These are phyloP conservation scores for Pinus taeda DNA, from an alignment of 75 land plant species.

Conservation along the genomic window DNA sequence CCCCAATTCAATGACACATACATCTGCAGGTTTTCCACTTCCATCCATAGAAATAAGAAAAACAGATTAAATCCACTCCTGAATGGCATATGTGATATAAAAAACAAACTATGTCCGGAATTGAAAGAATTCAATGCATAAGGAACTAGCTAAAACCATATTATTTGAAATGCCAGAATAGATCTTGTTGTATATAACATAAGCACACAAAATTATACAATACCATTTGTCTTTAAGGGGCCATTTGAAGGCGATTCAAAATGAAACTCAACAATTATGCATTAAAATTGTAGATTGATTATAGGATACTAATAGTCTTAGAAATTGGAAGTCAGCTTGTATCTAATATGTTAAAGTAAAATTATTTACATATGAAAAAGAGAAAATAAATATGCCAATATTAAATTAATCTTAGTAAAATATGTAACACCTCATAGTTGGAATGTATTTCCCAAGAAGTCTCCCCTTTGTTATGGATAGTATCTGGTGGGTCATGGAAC, in stretches of 20 bases:
- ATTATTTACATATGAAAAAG: background rate
- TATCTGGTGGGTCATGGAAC: too few relatives aligned
- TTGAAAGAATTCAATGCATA: background rate
- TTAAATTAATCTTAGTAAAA: background rate
- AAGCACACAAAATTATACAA: background rate
- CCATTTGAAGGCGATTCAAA: background rate
- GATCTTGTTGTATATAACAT: background rate
- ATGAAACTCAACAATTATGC: background rate
- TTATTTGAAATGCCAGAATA: background rate
- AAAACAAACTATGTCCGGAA: slow-evolving; percentile 67
- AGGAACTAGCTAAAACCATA: background rate
- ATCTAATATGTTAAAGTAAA: background rate
- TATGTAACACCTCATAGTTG: slow-evolving; percentile 43
- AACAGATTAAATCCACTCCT: slow-evolving; percentile 93
- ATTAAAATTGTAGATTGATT: background rate
- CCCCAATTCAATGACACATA: slow-evolving; percentile 97
- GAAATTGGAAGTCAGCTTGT: background rate
- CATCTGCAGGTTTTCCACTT: slow-evolving; percentile 74
- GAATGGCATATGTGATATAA: slow-evolving; percentile 46
- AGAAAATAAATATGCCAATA: background rate
- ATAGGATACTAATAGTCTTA: background rate
- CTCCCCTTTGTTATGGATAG: too few relatives aligned
- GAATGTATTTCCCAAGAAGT: slow-evolving; percentile 88
- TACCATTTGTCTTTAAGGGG: background rate
- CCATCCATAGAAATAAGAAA: slow-evolving; percentile 91